Percentiles rank a stretch among this genome's conserved stretches.
phyloP scores from a whole-genome alignment of 1,139 yeast genomes.

The Taiozyma onychis region DNA sequence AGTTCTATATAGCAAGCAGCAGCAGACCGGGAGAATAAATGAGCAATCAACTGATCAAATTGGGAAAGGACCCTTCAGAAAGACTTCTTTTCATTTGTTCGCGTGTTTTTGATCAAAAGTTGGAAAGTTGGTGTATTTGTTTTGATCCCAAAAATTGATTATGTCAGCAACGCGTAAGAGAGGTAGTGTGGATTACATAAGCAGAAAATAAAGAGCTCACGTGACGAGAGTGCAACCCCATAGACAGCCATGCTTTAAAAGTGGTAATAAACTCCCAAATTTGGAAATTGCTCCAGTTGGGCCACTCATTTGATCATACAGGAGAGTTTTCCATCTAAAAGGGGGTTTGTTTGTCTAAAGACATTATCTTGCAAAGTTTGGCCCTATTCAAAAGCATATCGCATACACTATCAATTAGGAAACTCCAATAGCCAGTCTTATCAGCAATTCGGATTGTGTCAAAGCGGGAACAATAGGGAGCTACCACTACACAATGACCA shows the following conservation, averaged over 20 bases:
- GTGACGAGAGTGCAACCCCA: not conserved
- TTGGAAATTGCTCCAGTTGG: not conserved
- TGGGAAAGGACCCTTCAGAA: too few species aligned
- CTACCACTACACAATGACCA: constrained; percentile 11
- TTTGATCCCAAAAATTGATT: not conserved
- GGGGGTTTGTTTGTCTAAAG: not conserved
- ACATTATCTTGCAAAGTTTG: not conserved
- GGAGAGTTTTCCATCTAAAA: constrained; percentile 3
- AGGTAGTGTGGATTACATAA: not conserved
- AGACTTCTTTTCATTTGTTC: too few species aligned
- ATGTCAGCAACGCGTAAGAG: not conserved
- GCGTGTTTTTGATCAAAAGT: too few species aligned
- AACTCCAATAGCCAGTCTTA: not conserved
- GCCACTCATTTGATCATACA: constrained; percentile 8
- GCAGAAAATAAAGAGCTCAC: not conserved
- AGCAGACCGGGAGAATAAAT: too few species aligned
- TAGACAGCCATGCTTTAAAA: not conserved
- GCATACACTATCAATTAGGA: too few species aligned
- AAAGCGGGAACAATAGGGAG: not conserved
- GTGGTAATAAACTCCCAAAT: not conserved
- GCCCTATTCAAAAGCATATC: not conserved
- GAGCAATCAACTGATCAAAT: too few species aligned
- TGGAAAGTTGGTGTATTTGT: too few species aligned
- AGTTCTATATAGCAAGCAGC: too few species aligned
- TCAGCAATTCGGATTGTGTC: not conserved